Base-by-base conservation (phyloP, 345 rosid species). In the Populus davidiana region DNA sequence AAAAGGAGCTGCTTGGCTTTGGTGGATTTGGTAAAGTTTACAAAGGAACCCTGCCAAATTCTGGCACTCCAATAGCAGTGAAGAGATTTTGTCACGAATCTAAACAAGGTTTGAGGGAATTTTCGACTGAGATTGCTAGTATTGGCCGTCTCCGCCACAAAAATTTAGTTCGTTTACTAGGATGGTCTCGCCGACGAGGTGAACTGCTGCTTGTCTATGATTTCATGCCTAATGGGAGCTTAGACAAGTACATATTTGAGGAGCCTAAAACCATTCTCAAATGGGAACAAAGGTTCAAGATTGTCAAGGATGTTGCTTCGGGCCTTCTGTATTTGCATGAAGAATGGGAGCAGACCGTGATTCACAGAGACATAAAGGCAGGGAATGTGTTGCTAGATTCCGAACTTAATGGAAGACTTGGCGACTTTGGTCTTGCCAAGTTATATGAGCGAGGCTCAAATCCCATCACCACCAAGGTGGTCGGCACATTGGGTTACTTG, bases 301-400 rank as follows among this genome's bases (percentile, higher is more conserved):
- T 96, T 27, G 85, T 91, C 35, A 91, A 88, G 85, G 98, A 88
- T 10, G 95, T 93, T 44, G 97, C 97, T 69, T 96, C 92, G 1
- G 97, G 90, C 5, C 93, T 96, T 82, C 70, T 90, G 44, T 96
- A 96, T 84, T 75, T 93, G 72, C 97, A 93, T n/a, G 97, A 93
- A 85, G 99, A 85, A 76, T 93, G 95, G 96, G 99, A 96, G 64
- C 94, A 96, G 68, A 79, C 88, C 5, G 98, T 96, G 67, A 91
- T 96, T 76, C 99, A 96, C 77, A 89, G 99, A 47, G 99, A 96
- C 72, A 84, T 92, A 33, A 96, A 96, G 77, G 94, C 99, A 8
- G 94, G 91, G 14, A 96, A 96, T 68, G 93, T 96, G 72, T 78
- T 96, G 76, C 71, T 93, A 31, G 99, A 96, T 80, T 47, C 52